Conservation (phyloP, 768 basidiomycete species). For the Mycena polygramma region DNA sequence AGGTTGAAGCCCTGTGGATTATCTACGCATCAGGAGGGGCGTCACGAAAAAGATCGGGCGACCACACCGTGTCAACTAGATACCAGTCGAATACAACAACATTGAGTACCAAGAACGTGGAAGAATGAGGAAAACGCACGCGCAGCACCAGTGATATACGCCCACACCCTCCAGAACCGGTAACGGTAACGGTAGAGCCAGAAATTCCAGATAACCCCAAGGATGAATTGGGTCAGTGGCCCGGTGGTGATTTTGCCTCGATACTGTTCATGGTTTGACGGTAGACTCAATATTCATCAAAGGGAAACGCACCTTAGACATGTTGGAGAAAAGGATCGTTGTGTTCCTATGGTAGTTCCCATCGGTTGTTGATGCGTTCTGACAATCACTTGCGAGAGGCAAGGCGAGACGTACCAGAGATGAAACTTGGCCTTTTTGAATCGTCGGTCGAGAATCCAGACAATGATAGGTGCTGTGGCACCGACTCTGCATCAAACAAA, state of each 20-base stretch:
- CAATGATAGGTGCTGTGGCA: not conserved
- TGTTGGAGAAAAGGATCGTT: slow-evolving; percentile 15
- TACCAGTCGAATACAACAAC: not conserved
- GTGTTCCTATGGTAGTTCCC: slow-evolving; percentile 7
- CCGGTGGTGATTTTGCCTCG: slow-evolving; percentile 13
- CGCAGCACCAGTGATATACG: slow-evolving; percentile 23
- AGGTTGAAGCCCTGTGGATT: slow-evolving; percentile 5
- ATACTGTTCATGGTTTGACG: not conserved
- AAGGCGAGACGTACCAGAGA: slow-evolving; percentile 1
- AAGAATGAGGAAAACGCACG: not conserved
- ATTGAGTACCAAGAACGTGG: too few relatives aligned
- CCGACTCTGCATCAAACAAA: not conserved
- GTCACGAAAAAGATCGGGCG: not conserved
- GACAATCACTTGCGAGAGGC: too few relatives aligned
- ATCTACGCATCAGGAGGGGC: not conserved
- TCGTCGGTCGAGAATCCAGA: slow-evolving; percentile 18
- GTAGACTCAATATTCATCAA: not conserved
- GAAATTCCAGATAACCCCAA: slow-evolving; percentile 18
- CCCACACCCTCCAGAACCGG: slow-evolving; percentile 27
- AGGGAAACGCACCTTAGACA: not conserved
- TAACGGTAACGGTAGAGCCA: slow-evolving; percentile 24
- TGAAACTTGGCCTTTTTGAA: slow-evolving; percentile 4
- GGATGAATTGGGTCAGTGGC: slow-evolving; percentile 1
- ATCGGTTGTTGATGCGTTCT: too few relatives aligned
- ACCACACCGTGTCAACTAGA: slow-evolving; percentile 23